Conservation (phyloP, 169 alveolate genomes). For the Cryptosporidium felis region DNA sequence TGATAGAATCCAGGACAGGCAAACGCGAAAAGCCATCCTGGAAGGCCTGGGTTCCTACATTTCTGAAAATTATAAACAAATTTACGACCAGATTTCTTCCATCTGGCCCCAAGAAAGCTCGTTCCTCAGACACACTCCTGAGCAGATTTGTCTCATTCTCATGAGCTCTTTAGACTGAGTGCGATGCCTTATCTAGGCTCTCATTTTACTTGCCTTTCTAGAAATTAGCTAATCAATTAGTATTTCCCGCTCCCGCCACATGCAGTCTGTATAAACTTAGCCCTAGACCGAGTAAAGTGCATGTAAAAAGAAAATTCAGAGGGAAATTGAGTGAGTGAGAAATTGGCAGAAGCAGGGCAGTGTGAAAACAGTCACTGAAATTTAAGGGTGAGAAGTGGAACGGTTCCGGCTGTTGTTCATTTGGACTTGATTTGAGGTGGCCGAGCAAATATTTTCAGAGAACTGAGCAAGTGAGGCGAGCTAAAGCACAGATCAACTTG, state of each 20-base stretch:
- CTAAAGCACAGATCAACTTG: too few relatives aligned
- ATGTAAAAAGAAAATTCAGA: background rate
- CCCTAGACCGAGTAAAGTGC: slow-evolving; percentile 38
- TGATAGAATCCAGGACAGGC: slow-evolving; percentile 37
- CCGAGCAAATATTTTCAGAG: too few relatives aligned
- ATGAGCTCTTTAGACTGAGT: background rate
- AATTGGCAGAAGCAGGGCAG: too few relatives aligned
- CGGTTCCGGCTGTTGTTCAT: too few relatives aligned
- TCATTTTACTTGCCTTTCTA: background rate
- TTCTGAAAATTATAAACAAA: slow-evolving; percentile 16
- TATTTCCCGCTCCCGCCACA: slow-evolving; percentile 37
- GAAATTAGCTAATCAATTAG: background rate
- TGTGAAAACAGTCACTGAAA: too few relatives aligned
- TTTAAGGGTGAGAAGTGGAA: background rate
- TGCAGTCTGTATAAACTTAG: background rate
- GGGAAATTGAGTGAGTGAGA: background rate
- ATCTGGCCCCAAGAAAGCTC: slow-evolving; percentile 36
- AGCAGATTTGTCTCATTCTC: slow-evolving; percentile 2
- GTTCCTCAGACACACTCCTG: background rate
- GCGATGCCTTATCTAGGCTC: too few relatives aligned
- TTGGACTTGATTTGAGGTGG: too few relatives aligned
- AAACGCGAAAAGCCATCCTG: background rate
- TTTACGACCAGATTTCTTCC: background rate
- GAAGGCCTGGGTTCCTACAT: background rate
- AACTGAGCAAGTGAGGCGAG: too few relatives aligned